Base-by-base conservation (phyloP, 768 basidiomycete genomes). In the Tulasnella sp. region DNA sequence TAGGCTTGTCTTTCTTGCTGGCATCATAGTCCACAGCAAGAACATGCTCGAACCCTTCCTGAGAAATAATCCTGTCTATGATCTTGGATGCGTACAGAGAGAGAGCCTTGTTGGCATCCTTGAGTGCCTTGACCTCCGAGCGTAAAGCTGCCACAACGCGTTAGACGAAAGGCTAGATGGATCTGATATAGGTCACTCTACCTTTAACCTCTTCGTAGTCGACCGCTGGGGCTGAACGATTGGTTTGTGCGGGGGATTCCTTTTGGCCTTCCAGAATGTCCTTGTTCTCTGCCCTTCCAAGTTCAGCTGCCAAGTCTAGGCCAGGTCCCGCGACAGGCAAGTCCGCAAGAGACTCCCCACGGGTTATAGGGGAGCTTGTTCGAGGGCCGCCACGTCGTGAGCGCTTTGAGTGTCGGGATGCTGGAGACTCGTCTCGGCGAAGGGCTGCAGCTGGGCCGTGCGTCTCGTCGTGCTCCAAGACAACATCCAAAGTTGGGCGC, bases 71-170 rank as follows among this genome's bases (percentile, higher is more conserved):
- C 69, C 96, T 90, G 86, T 99, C 97, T 82, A 99, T 93, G 81
- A 99, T 99, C 87, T 98, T 99, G 70, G 94, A 95, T 5, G 96
- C 95, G 82, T 99, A 99, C 55, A 98, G 85, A 23, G 95, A 95
- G 16, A 99, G 86, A 0, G 96, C 96, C 84, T 97, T 97, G 87
- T 98, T 98, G 67, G 95, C 95, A 83, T 98, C 96, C 83, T 92
- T 93, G 84, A 99, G 89, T 40, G 91, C 91, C 84, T 97, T 97
- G 83, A 98, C 91, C 84, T 99, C 97, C 15, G 86, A 88, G 46
- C 92, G 88, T 75, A 99, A 85, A n/a, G 90, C 86, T 90, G 32
- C 37, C 9, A 10, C 79, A 69, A 88, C 84, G 42, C 82, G 82
- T 75, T 84, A 85, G 6, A 85, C 82, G 74, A 89, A 3, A 26